Percentiles rank a stretch among this genome's conserved stretches.
These are phyloP conservation scores for Lepidium aucheri DNA, from an alignment of 345 rosid species.

Conservation along the genomic window DNA sequence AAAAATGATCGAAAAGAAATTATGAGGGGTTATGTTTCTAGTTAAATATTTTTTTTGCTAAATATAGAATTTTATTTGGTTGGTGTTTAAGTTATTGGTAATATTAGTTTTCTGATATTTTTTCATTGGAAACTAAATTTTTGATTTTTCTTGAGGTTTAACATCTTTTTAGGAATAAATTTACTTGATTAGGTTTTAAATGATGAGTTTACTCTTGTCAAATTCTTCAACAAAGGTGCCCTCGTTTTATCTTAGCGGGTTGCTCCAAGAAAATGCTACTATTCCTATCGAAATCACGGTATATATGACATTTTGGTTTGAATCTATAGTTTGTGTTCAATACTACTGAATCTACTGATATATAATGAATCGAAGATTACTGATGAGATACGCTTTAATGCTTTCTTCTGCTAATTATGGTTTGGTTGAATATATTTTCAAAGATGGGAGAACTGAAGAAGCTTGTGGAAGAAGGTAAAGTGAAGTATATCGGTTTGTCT, in stretches of 20 bases:
- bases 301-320: background rate
- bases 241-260: too few relatives aligned
- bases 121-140: background rate
- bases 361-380: background rate
- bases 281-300: conserved; percentile 62
- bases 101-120: background rate
- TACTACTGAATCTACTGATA: too few relatives aligned
- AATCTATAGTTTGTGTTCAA: background rate
- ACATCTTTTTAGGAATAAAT: conserved; percentile 9
- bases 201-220: too few relatives aligned
- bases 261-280: too few relatives aligned
- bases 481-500: conserved; percentile 60
- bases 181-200: background rate
- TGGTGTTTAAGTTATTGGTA: conserved; percentile 6
- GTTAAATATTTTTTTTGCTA: background rate
- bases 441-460: conserved; percentile 63
- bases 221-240: too few relatives aligned
- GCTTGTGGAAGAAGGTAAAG: conserved; percentile 65
- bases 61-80: background rate
- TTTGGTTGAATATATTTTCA: background rate
- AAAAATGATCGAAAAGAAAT: background rate
- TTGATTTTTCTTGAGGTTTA: conserved; percentile 8
- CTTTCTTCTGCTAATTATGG: background rate
- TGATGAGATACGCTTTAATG: background rate
- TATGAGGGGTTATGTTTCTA: background rate